Conservation (phyloP, 345 rosid genomes). For the Erucastrum elatum region DNA sequence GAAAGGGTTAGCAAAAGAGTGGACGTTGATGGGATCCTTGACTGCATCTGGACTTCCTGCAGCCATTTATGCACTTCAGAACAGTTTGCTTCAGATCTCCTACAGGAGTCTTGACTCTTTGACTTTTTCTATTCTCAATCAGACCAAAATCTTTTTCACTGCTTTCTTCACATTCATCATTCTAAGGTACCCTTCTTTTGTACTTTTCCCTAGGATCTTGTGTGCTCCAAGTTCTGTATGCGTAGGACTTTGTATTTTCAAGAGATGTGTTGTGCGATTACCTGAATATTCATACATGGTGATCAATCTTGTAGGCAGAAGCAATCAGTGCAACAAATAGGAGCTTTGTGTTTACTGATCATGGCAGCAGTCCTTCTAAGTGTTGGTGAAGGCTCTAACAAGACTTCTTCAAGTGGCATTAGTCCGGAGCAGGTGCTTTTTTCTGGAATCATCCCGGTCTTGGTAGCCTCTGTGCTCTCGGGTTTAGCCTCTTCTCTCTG, state of each 20-base stretch:
- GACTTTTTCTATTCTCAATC: constrained; percentile 91
- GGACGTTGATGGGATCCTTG: constrained; percentile 87
- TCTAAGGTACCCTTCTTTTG: constrained; percentile 54
- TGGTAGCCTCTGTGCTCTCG: constrained; percentile 92
- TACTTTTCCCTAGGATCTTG: too few species aligned
- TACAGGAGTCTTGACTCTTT: constrained; percentile 95
- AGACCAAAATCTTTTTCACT: constrained; percentile 92
- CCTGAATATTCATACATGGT: not conserved
- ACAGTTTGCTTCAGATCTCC: constrained; percentile 98
- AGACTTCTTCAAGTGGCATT: constrained; percentile 54
- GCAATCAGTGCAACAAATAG: constrained; percentile 87
- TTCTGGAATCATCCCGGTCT: constrained; percentile 88
- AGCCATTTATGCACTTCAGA: constrained; percentile 91
- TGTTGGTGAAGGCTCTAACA: constrained; percentile 92
- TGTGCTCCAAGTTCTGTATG: not conserved
- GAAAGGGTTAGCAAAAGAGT: constrained; percentile 59
- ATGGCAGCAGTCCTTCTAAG: constrained; percentile 92
- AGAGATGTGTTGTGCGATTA: not conserved
- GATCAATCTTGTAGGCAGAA: constrained; percentile 61
- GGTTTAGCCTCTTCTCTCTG: constrained; percentile 95
- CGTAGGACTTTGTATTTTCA: not conserved
- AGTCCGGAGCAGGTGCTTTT: constrained; percentile 68
- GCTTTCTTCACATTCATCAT: constrained; percentile 81
- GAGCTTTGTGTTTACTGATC: constrained; percentile 80
- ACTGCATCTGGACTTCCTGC: constrained; percentile 99